Evolutionary conservation across 208 protist species (phyloP).

Genomic region (Zelonia costaricensis): DNA sequence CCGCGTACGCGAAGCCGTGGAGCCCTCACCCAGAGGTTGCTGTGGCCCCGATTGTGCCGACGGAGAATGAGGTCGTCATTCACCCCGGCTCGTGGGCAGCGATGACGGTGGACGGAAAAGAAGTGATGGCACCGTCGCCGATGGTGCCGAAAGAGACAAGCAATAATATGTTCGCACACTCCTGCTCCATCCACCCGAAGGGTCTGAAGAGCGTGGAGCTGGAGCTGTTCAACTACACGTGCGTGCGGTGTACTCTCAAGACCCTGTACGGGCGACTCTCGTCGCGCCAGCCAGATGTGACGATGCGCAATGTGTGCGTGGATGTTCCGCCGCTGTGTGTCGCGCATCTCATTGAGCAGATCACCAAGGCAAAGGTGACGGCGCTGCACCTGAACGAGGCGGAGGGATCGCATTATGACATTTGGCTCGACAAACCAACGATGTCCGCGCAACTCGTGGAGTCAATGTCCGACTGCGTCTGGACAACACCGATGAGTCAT

Average conservation of each 20-base stretch:
- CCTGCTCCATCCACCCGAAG: conserved; percentile 34
- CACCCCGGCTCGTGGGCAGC: conserved; percentile 23
- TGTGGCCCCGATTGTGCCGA: conserved; percentile 3
- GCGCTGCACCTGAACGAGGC: conserved; percentile 43
- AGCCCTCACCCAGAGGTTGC: conserved; percentile 26
- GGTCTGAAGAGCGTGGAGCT: conserved; percentile 36
- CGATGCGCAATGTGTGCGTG: conserved; percentile 45
- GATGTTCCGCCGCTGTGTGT: conserved; percentile 71
- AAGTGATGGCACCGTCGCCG: conserved; percentile 39
- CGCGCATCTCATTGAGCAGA: conserved; percentile 70
- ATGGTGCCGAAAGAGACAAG: conserved; percentile 36
- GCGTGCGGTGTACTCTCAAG: conserved; percentile 46
- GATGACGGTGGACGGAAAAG: conserved; percentile 13
- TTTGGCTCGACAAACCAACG: conserved; percentile 75
- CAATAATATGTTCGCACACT: conserved; percentile 57
- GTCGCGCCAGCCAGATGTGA: conserved; percentile 59
- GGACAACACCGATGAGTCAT: conserved; percentile 70
- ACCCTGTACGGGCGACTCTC: conserved; percentile 66
- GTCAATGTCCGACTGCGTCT: conserved; percentile 40
- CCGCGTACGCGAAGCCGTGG: conserved; percentile 39
- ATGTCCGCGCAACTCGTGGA: conserved; percentile 33
- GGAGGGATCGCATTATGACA: conserved; percentile 36
- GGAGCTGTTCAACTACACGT: conserved; percentile 63
- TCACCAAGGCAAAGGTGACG: conserved; percentile 46
- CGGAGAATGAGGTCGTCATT: conserved; percentile 25